phyloP scores from a whole-genome alignment of 208 protist species.

The Leishmania martiniquensis region DNA sequence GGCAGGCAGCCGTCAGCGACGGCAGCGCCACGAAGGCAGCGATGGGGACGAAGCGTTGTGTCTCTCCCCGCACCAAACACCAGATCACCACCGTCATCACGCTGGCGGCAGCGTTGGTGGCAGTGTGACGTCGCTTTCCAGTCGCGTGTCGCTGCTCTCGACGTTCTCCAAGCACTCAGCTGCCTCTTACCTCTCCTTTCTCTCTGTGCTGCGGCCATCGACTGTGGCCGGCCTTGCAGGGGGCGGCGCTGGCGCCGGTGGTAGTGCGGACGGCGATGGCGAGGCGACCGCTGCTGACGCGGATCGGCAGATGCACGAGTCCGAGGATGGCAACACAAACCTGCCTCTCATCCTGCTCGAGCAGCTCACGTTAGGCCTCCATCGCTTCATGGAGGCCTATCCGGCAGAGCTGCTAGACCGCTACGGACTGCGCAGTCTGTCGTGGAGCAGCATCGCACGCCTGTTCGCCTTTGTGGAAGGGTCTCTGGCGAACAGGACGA shows the following conservation, averaged over 20 bases:
- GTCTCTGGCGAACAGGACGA: constrained; percentile 28
- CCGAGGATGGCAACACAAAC: constrained; percentile 88
- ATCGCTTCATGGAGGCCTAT: constrained; percentile 58
- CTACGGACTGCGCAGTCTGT: constrained; percentile 59
- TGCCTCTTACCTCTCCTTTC: constrained; percentile 76
- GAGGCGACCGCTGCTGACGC: background rate
- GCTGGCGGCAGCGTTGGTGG: constrained; percentile 11
- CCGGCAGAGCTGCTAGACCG: constrained; percentile 42
- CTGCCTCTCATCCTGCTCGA: constrained; percentile 89
- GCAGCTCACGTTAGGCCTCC: constrained; percentile 67
- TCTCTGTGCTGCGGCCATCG: constrained; percentile 76
- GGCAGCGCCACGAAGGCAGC: background rate
- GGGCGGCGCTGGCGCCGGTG: constrained; percentile 7
- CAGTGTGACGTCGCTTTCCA: constrained; percentile 54
- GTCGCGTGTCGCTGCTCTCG: constrained; percentile 82
- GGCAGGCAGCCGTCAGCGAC: background rate
- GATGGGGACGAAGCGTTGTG: constrained; percentile 17
- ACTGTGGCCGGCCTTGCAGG: constrained; percentile 1
- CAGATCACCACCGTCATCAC: constrained; percentile 14
- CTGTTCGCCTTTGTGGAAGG: constrained; percentile 61
- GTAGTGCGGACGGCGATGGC: background rate
- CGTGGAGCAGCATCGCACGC: constrained; percentile 72
- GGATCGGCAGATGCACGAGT: constrained; percentile 62
- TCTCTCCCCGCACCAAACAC: constrained; percentile 23
- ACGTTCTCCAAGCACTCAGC: constrained; percentile 74